Conservation (phyloP, 2,329 filamentous ascomycete genomes). For the Cercospora sp. region DNA sequence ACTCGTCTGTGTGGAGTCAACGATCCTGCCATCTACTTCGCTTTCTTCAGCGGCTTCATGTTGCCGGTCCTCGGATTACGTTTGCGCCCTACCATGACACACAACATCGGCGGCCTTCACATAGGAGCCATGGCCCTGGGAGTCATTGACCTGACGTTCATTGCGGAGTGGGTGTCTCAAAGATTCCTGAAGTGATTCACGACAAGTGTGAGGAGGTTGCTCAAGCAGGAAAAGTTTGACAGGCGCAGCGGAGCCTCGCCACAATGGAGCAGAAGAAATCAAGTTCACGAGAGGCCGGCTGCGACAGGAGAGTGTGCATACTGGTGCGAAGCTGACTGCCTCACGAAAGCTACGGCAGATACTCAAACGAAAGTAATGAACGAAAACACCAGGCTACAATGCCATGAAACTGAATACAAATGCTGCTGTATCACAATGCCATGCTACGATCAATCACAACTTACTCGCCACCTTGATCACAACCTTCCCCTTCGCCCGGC, state of each 20-base stretch:
- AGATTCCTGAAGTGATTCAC: background rate
- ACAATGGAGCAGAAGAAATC: background rate
- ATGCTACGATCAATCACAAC: background rate
- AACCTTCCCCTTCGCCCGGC: conserved; percentile 40
- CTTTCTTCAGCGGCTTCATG: background rate
- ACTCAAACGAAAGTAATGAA: too few relatives aligned
- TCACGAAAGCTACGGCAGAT: background rate
- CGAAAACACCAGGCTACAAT: too few relatives aligned
- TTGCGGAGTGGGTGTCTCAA: background rate
- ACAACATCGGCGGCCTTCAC: background rate
- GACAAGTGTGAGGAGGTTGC: too few relatives aligned
- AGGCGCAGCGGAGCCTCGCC: background rate
- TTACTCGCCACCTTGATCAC: conserved; percentile 30
- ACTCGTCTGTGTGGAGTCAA: background rate
- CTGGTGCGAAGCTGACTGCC: background rate
- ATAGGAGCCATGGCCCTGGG: background rate
- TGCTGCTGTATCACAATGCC: background rate
- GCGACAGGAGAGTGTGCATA: background rate
- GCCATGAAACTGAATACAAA: background rate
- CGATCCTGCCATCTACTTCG: background rate
- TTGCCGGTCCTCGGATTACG: background rate
- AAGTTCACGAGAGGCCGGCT: background rate
- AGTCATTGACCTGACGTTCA: background rate
- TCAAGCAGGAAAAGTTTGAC: background rate
- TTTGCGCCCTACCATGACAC: background rate